A percentile compares a stretch with the other conserved stretches of the same genome.
These are phyloP conservation scores for Intubia oerlemansii DNA, from an alignment of 2,329 filamentous ascomycete genomes.

Conservation along the genomic window DNA sequence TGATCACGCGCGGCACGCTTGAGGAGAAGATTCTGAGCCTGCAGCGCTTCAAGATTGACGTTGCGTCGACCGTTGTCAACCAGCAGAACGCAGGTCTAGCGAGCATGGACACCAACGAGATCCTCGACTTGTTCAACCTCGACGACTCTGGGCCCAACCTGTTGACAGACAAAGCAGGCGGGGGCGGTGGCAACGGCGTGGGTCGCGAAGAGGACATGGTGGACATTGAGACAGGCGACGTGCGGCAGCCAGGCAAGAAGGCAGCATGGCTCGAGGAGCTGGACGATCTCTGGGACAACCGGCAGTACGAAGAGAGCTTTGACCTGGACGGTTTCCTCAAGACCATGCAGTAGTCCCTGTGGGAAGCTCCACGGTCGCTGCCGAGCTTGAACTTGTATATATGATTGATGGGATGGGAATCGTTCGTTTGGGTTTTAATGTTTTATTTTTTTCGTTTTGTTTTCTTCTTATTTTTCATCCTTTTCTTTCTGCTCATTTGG, in stretches of 20 bases:
- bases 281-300: constrained; percentile 91
- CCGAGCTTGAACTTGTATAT: too few species aligned
- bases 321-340: constrained; percentile 89
- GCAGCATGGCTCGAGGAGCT: constrained; percentile 78
- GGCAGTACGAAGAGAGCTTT: constrained; percentile 95
- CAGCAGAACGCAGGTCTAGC: constrained; percentile 89
- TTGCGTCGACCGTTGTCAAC: constrained; percentile 93
- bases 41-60: constrained; percentile 98
- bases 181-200: constrained; percentile 10
- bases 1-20: constrained; percentile 85
- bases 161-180: constrained; percentile 37
- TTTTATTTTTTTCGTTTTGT: too few species aligned
- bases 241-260: constrained; percentile 90
- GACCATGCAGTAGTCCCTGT: constrained; percentile 69
- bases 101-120: constrained; percentile 97
- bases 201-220: constrained; percentile 70
- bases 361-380: too few species aligned
- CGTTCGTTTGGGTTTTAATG: too few species aligned
- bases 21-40: constrained; percentile 98
- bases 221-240: constrained; percentile 77
- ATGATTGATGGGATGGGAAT: too few species aligned
- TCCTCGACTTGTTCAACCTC: constrained; percentile 87
- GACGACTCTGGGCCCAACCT: constrained; percentile 53
- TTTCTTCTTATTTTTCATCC: too few species aligned
- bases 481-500: too few species aligned